Conservation (phyloP, 768 basidiomycete genomes). For the Baorangia bicolor region DNA sequence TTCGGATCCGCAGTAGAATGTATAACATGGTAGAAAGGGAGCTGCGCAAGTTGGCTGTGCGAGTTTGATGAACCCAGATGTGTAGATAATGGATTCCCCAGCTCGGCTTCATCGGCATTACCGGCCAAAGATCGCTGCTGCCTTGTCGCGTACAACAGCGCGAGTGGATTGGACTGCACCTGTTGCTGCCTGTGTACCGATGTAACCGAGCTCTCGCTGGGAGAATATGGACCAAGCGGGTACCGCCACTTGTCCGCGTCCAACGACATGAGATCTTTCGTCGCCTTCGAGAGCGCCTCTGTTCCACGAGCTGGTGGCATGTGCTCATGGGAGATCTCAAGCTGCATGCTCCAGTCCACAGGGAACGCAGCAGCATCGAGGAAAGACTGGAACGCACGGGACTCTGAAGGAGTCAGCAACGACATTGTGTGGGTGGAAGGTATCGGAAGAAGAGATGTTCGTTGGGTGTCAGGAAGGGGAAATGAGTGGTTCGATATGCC, state of each 20-base stretch:
- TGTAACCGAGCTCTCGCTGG: constrained; percentile 4
- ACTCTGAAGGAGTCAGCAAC: constrained; percentile 65
- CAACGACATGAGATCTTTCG: constrained; percentile 80
- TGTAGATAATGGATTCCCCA: constrained; percentile 3
- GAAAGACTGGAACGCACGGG: constrained; percentile 67
- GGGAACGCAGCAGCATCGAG: constrained; percentile 47
- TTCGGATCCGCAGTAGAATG: constrained; percentile 8
- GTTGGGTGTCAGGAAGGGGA: neutral
- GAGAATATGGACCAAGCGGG: constrained; percentile 20
- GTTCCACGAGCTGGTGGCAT: constrained; percentile 52
- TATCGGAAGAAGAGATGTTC: neutral
- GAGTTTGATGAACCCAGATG: constrained; percentile 3
- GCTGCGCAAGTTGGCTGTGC: constrained; percentile 8
- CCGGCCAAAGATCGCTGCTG: constrained; percentile 13
- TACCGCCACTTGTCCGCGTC: constrained; percentile 45
- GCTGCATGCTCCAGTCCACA: constrained; percentile 49
- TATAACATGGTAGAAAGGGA: constrained; percentile 19
- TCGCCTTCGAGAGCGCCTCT: constrained; percentile 72
- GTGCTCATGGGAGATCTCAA: constrained; percentile 40
- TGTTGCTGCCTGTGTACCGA: constrained; percentile 18
- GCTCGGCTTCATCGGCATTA: constrained; percentile 8
- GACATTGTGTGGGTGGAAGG: constrained; percentile 41
- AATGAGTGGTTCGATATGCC: neutral
- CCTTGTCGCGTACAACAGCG: constrained; percentile 18
- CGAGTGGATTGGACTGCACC: constrained; percentile 15